Evolutionary conservation across 768 basidiomycete genomes (phyloP), one percentile per base, ranked within the genome.

Genomic region (Cyclocybe aegerita): DNA sequence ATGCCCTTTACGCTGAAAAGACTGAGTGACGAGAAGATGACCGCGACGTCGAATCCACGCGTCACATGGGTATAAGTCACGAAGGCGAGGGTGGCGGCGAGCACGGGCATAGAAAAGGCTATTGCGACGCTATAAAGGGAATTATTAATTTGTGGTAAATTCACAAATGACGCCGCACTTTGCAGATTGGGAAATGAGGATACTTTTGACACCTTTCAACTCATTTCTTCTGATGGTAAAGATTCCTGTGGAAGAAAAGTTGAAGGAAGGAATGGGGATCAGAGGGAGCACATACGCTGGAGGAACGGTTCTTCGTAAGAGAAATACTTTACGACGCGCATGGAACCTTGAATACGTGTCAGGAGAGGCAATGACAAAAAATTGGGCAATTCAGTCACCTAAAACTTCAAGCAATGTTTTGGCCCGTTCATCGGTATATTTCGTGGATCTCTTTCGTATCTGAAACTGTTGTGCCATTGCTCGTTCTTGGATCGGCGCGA

Each of bases 241-340:
- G 17, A 88, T 80, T 11, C 81, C 84, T 86, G n/a, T 7, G 16
- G n/a, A 2, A 17, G 49, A 7, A 36, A 34, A n/a, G n/a, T n/a
- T 9, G 35, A 31, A 30, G 35, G 40, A n/a, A 41, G 7, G n/a
- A 33, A 17, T 33, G 33, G 17, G 23, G 1, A 39, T 16, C 10
- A 16, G 12, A 39, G 15, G 2, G 39, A 47, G 37, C 4, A 66
- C 76, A 63, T 52, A 85, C 86, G 73, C 53, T 81, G 73, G 39
- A 87, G 64, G 65, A 87, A 88, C 0, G 86, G 83, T 1, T 73
- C 56, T 66, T 90, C 88, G 54, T 87, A 88, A 23, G 80, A 83
- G 62, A 90, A 90, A 58, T 83, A 86, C 63, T 88, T 88, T 47
- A 90, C 81, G n/a, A 87, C 76, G 4, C 83, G 77, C 84, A 88